These are phyloP conservation scores for Colletotrichum paranaense DNA, from an alignment of 2,329 filamentous ascomycete species.

Conservation along the genomic window DNA sequence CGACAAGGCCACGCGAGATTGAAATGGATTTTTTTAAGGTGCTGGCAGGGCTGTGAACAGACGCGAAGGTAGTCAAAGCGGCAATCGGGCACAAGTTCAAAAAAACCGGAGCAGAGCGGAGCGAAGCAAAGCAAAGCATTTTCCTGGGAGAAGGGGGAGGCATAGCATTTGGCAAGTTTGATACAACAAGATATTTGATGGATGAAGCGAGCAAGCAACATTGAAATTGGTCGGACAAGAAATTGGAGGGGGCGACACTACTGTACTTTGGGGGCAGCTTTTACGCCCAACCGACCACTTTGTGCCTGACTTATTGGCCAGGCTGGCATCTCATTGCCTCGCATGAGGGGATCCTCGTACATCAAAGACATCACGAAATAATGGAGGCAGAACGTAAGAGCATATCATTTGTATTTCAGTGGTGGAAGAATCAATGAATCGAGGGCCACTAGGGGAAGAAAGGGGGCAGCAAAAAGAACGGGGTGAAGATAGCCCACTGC, in stretches of 20 bases:
- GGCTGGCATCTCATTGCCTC: background rate
- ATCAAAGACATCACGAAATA: background rate
- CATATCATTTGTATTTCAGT: background rate
- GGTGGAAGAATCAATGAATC: background rate
- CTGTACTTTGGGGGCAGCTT: background rate
- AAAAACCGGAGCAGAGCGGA: background rate
- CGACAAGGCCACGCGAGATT: conserved; percentile 2
- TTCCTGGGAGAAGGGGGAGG: background rate
- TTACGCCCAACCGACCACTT: background rate
- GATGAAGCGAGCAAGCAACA: background rate
- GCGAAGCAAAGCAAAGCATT: background rate
- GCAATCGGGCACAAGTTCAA: background rate
- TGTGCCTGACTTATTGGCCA: background rate
- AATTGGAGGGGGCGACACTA: background rate
- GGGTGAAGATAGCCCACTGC: background rate
- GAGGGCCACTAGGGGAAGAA: background rate
- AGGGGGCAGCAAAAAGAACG: background rate
- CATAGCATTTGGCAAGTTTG: background rate
- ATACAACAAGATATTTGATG: background rate
- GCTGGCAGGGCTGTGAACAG: background rate
- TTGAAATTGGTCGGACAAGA: background rate
- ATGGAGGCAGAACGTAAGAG: background rate
- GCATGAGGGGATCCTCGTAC: background rate
- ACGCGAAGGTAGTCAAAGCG: background rate
- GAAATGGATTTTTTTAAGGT: background rate